Conservation (phyloP, 805 yeast species). For the Barnettozyma sucrosica region DNA sequence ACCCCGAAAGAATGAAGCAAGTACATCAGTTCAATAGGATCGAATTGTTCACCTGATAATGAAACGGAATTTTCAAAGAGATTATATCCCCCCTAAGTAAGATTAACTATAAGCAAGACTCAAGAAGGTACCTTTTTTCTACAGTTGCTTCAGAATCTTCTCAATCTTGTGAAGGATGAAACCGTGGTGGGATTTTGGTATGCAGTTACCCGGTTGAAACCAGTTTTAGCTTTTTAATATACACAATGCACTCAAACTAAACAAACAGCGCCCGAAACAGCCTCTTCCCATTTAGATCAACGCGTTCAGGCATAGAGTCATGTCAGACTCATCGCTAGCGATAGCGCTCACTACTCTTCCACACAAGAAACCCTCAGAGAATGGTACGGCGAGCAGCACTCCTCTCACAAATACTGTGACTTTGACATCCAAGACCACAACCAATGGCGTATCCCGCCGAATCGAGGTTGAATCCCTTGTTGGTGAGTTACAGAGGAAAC, state of each 20-base stretch:
- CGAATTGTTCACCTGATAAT: too few relatives aligned
- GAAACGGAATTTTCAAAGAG: too few relatives aligned
- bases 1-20: too few relatives aligned
- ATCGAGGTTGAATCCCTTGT: conserved; percentile 63
- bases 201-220: not conserved
- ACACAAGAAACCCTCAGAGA: not conserved
- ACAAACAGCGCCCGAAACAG: not conserved
- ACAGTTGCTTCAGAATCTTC: too few relatives aligned
- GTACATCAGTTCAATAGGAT: too few relatives aligned
- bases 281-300: not conserved
- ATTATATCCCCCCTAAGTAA: too few relatives aligned
- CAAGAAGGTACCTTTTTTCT: too few relatives aligned
- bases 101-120: too few relatives aligned
- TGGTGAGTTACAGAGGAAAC: conserved; percentile 59
- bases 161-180: too few relatives aligned
- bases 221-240: too few relatives aligned
- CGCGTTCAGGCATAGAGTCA: not conserved
- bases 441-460: conserved; percentile 26
- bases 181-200: too few relatives aligned
- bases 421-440: not conserved
- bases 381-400: not conserved
- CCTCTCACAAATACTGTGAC: not conserved
- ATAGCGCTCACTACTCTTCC: not conserved
- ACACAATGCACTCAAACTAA: too few relatives aligned
- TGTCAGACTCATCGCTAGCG: not conserved